These are phyloP conservation scores for Heliosperma pusillum DNA, from an alignment of 148 eudicot species.

Conservation along the genomic window DNA sequence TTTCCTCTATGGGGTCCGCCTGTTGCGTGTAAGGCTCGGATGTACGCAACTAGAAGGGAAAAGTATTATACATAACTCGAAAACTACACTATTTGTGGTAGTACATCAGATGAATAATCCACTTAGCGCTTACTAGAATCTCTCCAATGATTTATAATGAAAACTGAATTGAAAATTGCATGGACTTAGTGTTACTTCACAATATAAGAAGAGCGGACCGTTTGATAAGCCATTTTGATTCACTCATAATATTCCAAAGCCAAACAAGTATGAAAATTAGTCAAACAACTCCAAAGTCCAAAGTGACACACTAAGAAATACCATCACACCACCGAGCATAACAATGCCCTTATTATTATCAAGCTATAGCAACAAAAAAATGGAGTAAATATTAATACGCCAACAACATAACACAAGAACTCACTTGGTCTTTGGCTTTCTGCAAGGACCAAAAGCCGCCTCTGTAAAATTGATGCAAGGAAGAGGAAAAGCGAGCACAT, in stretches of 20 bases:
- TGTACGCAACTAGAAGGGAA: too few species aligned
- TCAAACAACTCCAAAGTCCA: background rate
- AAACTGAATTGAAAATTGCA: too few species aligned
- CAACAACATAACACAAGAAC: constrained; percentile 17
- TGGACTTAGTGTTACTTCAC: too few species aligned
- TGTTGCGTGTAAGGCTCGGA: background rate
- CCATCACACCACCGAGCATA: background rate
- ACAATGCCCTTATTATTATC: background rate
- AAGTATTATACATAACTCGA: too few species aligned
- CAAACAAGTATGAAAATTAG: background rate
- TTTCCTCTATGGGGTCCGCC: background rate
- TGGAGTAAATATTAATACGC: too few species aligned
- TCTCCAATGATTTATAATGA: background rate
- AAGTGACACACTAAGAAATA: background rate
- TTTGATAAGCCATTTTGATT: background rate
- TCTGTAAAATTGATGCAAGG: constrained; percentile 81
- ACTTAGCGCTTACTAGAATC: too few species aligned
- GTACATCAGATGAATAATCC: too few species aligned
- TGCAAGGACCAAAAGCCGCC: constrained; percentile 63
- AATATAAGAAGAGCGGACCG: background rate
- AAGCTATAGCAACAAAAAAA: background rate
- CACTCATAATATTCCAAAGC: background rate
- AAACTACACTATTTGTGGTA: too few species aligned
- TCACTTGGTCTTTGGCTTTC: constrained; percentile 75
- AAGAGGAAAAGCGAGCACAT: constrained; percentile 97